phyloP scores from a whole-genome alignment of 441 rosid genomes.

The Syzygium syzygioides region DNA sequence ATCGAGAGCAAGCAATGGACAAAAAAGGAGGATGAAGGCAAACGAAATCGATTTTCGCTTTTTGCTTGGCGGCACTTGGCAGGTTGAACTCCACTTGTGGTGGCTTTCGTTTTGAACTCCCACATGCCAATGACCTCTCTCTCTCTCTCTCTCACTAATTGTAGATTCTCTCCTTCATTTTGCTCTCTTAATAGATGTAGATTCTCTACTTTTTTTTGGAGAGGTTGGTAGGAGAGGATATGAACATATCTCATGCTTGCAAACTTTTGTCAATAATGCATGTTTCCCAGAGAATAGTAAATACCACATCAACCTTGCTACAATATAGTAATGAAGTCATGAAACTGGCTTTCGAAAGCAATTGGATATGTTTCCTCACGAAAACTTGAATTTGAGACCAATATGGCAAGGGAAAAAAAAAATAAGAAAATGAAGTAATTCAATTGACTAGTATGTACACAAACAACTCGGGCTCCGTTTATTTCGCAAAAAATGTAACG shows the following conservation, averaged over 20 bases:
- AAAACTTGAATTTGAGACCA: neutral
- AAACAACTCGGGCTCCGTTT: neutral
- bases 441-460: neutral
- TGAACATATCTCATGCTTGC: neutral
- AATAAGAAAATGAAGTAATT: neutral
- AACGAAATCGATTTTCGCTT: neutral
- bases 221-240: neutral
- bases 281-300: neutral
- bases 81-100: neutral
- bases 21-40: neutral
- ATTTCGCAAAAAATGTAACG: no score
- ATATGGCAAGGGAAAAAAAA: neutral
- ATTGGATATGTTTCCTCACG: neutral
- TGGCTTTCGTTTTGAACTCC: neutral
- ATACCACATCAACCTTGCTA: neutral
- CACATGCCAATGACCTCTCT: neutral
- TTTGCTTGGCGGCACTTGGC: neutral
- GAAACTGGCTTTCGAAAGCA: neutral
- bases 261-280: neutral
- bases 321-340: neutral
- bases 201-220: neutral
- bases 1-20: neutral
- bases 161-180: neutral
- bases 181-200: neutral
- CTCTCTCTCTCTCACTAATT: neutral